Base-by-base conservation (phyloP, 768 basidiomycete species). In the Postia placenta region DNA sequence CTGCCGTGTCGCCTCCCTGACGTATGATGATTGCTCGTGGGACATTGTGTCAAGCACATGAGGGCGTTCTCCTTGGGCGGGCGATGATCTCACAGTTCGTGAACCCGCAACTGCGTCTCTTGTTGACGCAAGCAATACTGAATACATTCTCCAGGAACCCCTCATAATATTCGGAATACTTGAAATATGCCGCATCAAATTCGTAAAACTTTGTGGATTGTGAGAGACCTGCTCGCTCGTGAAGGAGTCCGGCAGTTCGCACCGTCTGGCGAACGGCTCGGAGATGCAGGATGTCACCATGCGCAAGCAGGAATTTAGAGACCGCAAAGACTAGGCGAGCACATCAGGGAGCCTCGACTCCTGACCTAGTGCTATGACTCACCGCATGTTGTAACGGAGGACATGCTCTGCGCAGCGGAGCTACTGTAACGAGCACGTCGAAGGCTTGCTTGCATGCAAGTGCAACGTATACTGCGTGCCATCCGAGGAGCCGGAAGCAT, bases 81-180 rank as follows among this genome's bases (percentile, higher is more conserved):
- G 83, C 15, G 72, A 85, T 56, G 81, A 81, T 11, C 62, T 83
- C 20, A 82, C 80, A 4, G 80, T 81, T 60, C 12, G 71, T 53
- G 15, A 19, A 35, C n/a, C n/a, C n/a, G n/a, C n/a, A n/a, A n/a
- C n/a, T 41, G 12, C 14, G 39, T 28, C 20, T 23, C 25, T 14
- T 38, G 1, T 12, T 19, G 28, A 24, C 38, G 33, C 11, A 14
- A 14, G 36, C 40, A 46, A 5, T n/a, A 45, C 28, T 15, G 24
- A 9, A 4, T 11, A n/a, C n/a, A 15, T 33, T 7, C 15, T 40
- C 24, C 45, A 78, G 60, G 64, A 59, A 60, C 66, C 59, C 81
- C 22, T 57, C 56, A 1, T 81, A 83, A 64, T 83, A 83, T 57
- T 74, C 79, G 3, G 76, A 76, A 7, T 81, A 80, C 50, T 68